Evolutionary conservation across 352 stramenopile genomes (phyloP).

Genomic region (Globisporangium heterothallicum): DNA sequence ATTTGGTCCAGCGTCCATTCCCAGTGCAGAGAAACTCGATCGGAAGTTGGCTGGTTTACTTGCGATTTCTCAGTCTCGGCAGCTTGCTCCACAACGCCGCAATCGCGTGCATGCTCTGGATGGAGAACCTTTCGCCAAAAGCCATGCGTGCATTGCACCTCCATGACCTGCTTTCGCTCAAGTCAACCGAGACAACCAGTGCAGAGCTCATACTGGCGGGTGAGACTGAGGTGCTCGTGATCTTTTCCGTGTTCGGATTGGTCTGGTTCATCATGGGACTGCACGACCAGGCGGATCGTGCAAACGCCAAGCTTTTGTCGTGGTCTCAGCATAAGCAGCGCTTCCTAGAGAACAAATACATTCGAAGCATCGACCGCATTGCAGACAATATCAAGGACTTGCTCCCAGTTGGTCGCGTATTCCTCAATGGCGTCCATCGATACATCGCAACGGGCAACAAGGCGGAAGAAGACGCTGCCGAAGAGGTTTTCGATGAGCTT

Average conservation of each 20-base stretch:
- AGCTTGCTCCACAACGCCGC: slow-evolving; percentile 49
- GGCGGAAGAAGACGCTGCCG: slow-evolving; percentile 55
- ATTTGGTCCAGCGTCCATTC: slow-evolving; percentile 58
- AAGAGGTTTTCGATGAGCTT: slow-evolving; percentile 67
- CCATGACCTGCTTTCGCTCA: slow-evolving; percentile 19
- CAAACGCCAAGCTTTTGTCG: slow-evolving; percentile 21
- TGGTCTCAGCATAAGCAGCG: slow-evolving; percentile 15
- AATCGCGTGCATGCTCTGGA: slow-evolving; percentile 25
- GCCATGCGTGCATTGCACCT: slow-evolving; percentile 13
- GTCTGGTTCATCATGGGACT: slow-evolving; percentile 23
- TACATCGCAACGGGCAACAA: slow-evolving; percentile 72
- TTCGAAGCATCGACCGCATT: slow-evolving; percentile 41
- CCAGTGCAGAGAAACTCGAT: slow-evolving; percentile 39
- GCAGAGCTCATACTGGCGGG: slow-evolving; percentile 11
- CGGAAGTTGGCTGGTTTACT: slow-evolving; percentile 55
- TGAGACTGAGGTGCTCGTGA: slow-evolving; percentile 29
- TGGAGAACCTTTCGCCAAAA: slow-evolving; percentile 9
- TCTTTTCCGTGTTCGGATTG: slow-evolving; percentile 33
- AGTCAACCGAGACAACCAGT: not conserved
- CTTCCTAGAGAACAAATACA: slow-evolving; percentile 59
- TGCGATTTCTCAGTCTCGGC: slow-evolving; percentile 44
- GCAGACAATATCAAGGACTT: slow-evolving; percentile 19
- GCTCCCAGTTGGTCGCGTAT: slow-evolving; percentile 44
- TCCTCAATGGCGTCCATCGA: slow-evolving; percentile 63
- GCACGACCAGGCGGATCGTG: slow-evolving; percentile 34